A percentile compares a stretch with the other conserved stretches of the same genome.
Conservation (phyloP, 768 basidiomycete species). For the Boletellus ananas region DNA sequence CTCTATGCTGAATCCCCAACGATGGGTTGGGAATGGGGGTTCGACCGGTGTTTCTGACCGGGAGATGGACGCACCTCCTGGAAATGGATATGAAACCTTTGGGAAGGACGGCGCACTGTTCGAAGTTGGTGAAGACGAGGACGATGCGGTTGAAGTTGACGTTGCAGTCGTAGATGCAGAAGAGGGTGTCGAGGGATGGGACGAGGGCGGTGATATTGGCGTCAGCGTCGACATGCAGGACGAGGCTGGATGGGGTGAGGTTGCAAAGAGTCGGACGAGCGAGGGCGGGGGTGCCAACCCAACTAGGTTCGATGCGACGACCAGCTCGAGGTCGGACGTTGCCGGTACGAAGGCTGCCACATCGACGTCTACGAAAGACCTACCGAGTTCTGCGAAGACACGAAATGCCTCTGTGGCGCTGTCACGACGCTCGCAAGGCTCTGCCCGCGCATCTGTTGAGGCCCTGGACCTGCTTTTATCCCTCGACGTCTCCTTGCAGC, state of each 20-base stretch:
- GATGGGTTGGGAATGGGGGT: constrained; percentile 59
- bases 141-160: constrained; percentile 10
- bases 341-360: background rate
- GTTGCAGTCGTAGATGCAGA: too few relatives aligned
- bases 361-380: background rate
- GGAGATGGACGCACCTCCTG: background rate
- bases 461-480: constrained; percentile 85
- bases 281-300: background rate
- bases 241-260: constrained; percentile 26
- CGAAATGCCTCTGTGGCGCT: background rate
- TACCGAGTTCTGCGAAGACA: background rate
- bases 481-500: constrained; percentile 83
- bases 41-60: background rate
- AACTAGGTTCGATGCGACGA: background rate
- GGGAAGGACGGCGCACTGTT: constrained; percentile 42
- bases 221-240: constrained; percentile 6
- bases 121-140: constrained; percentile 46
- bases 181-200: constrained; percentile 13
- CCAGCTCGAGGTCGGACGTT: background rate
- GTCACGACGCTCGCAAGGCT: constrained; percentile 19
- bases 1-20: constrained; percentile 84
- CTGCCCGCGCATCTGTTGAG: constrained; percentile 8
- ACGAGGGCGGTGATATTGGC: background rate
- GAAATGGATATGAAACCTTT: constrained; percentile 20
- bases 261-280: constrained; percentile 9